Conservation (phyloP, 2,329 filamentous ascomycete genomes). For the Zasmidium angulare region DNA sequence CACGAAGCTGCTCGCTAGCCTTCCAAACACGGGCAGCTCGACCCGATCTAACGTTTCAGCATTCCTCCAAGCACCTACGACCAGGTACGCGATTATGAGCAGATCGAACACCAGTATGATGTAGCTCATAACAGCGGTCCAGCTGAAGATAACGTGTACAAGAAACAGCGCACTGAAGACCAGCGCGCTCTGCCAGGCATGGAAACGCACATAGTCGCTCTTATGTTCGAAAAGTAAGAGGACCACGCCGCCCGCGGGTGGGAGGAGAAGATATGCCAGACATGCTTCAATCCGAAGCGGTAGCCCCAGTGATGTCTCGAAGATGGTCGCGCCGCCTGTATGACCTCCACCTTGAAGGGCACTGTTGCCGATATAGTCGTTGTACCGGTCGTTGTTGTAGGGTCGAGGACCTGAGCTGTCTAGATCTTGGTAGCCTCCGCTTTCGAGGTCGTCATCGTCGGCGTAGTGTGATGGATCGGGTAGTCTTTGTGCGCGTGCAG, state of each 20-base stretch:
- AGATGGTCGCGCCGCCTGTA: slow-evolving; percentile 63
- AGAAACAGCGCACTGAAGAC: slow-evolving; percentile 55
- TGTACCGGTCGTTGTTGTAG: slow-evolving; percentile 26
- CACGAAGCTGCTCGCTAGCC: slow-evolving; percentile 81
- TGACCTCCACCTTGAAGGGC: slow-evolving; percentile 28
- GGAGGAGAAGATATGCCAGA: slow-evolving; percentile 80
- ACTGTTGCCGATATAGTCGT: slow-evolving; percentile 31
- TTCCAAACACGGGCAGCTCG: slow-evolving; percentile 84
- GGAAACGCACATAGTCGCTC: slow-evolving; percentile 96
- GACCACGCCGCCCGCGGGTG: slow-evolving; percentile 81
- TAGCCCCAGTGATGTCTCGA: slow-evolving; percentile 85
- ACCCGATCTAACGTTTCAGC: slow-evolving; percentile 68
- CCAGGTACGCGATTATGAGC: slow-evolving; percentile 71
- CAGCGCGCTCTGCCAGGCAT: slow-evolving; percentile 76
- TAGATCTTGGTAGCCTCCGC: slow-evolving; percentile 29
- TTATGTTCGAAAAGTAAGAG: slow-evolving; percentile 86
- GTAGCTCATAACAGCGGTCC: slow-evolving; percentile 83
- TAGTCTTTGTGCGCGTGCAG: slow-evolving; percentile 41
- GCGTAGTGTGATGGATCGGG: slow-evolving; percentile 37
- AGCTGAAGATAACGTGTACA: slow-evolving; percentile 81
- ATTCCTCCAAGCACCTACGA: slow-evolving; percentile 79
- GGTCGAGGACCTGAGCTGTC: slow-evolving; percentile 26
- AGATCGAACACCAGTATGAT: slow-evolving; percentile 75
- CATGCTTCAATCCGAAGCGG: slow-evolving; percentile 87
- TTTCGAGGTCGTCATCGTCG: slow-evolving; percentile 24